phyloP scores from a whole-genome alignment of 1,284 basidiomycete species.

The Tylopilus sp. region DNA sequence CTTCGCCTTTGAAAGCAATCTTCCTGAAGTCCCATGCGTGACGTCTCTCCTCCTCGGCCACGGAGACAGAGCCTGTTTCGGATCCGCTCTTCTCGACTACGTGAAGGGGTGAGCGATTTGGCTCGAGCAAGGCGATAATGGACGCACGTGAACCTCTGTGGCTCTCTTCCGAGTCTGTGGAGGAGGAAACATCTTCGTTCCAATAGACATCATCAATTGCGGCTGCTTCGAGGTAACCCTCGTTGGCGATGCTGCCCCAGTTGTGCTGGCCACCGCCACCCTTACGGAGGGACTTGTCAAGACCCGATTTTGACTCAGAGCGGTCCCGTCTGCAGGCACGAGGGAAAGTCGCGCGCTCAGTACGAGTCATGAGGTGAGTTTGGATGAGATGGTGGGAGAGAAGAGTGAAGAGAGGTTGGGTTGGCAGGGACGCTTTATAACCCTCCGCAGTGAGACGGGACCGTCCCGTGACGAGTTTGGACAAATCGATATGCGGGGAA shows the following conservation, averaged over 20 bases:
- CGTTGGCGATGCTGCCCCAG: constrained; percentile 82
- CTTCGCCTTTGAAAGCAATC: constrained; percentile 69
- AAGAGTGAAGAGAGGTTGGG: not conserved
- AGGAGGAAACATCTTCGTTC: constrained; percentile 55
- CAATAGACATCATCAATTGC: constrained; percentile 55
- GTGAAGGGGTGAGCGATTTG: constrained; percentile 18
- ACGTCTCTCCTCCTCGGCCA: constrained; percentile 75
- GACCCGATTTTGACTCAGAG: constrained; percentile 80
- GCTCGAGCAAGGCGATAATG: constrained; percentile 20
- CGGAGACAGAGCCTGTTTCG: constrained; percentile 49
- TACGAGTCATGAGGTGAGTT: constrained; percentile 74
- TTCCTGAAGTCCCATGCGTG: constrained; percentile 73
- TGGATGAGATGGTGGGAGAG: constrained; percentile 1
- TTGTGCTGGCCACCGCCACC: constrained; percentile 84
- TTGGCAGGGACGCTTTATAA: constrained; percentile 32
- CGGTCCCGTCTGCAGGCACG: constrained; percentile 84
- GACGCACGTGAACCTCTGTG: constrained; percentile 38
- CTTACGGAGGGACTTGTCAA: constrained; percentile 81
- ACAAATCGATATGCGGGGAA: constrained; percentile 37
- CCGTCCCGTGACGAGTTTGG: constrained; percentile 28
- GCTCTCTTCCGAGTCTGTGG: constrained; percentile 40
- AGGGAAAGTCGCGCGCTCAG: constrained; percentile 77
- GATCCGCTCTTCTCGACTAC: constrained; percentile 29
- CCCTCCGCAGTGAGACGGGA: constrained; percentile 12
- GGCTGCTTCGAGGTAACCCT: constrained; percentile 67